Conservation (phyloP, 768 basidiomycete species). For the Podaxis mareebaensis region DNA sequence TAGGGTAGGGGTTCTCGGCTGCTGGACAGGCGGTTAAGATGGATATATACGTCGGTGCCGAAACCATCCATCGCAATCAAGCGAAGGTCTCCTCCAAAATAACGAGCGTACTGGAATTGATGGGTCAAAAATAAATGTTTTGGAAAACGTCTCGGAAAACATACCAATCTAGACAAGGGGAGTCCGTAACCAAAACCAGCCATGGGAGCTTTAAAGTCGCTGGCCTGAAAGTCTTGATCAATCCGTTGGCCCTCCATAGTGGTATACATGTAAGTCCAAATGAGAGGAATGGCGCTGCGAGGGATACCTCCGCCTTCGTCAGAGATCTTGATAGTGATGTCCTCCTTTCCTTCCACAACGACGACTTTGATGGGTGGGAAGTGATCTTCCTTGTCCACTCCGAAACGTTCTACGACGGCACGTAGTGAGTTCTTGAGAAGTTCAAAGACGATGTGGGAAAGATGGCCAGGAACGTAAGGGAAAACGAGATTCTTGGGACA, state of each 20-base stretch:
- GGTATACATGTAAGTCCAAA: constrained; percentile 99
- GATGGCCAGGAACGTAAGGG: constrained; percentile 94
- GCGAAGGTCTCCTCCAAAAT: constrained; percentile 91
- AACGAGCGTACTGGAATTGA: constrained; percentile 76
- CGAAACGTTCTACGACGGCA: constrained; percentile 92
- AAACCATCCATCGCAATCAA: constrained; percentile 99
- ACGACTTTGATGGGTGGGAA: constrained; percentile 93
- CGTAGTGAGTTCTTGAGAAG: constrained; percentile 96
- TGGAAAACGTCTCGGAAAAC: constrained; percentile 27
- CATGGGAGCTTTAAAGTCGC: constrained; percentile 97
- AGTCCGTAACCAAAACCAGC: constrained; percentile 96
- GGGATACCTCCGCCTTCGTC: constrained; percentile 98
- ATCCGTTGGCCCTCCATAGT: constrained; percentile 77
- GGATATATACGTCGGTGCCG: constrained; percentile 93
- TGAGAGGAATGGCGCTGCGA: constrained; percentile 83
- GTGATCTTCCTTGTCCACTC: constrained; percentile 73
- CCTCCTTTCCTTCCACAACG: constrained; percentile 96
- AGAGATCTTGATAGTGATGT: constrained; percentile 98
- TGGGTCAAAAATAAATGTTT: background rate
- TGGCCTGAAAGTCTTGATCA: constrained; percentile 77
- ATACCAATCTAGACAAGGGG: constrained; percentile 85
- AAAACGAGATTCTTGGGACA: constrained; percentile 87
- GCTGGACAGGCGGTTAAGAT: constrained; percentile 82
- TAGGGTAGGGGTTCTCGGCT: constrained; percentile 77
- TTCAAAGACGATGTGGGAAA: constrained; percentile 97